These are phyloP conservation scores for Biancaea sappan DNA, from an alignment of 306 rosid genomes.

Conservation along the genomic window DNA sequence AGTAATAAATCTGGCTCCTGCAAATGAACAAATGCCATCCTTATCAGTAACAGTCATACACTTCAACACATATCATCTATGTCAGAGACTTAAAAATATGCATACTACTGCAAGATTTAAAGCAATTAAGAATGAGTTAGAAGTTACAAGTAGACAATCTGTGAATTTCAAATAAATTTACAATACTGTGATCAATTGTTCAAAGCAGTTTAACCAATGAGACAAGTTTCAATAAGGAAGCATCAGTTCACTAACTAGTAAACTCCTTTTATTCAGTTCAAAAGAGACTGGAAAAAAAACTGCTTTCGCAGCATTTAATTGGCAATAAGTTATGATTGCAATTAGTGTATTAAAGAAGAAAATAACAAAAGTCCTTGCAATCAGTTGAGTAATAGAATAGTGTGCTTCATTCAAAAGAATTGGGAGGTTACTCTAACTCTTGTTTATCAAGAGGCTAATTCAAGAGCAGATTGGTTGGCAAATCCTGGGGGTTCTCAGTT, in stretches of 20 bases:
- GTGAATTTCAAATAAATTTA: neutral
- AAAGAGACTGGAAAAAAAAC: neutral
- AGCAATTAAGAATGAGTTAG: neutral
- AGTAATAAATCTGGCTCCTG: conserved; percentile 96
- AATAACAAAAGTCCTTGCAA: neutral
- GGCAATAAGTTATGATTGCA: conserved; percentile 16
- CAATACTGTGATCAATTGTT: neutral
- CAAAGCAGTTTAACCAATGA: neutral
- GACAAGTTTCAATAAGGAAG: conserved; percentile 1
- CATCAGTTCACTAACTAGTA: neutral
- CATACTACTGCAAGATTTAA: neutral
- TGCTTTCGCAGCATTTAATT: neutral
- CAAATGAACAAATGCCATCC: conserved; percentile 32
- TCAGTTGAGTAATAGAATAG: too few relatives aligned
- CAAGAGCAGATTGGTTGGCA: too few relatives aligned
- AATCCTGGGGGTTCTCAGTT: too few relatives aligned
- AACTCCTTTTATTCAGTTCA: neutral
- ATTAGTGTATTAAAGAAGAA: neutral
- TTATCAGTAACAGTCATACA: conserved; percentile 19
- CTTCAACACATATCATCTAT: conserved; percentile 13
- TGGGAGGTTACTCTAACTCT: too few relatives aligned
- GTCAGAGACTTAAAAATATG: conserved; percentile 14
- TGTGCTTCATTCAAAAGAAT: too few relatives aligned
- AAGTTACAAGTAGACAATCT: neutral
- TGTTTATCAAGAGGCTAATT: too few relatives aligned